A percentile compares a stretch with the other conserved stretches of the same genome.
Conservation (phyloP, 176 grass and related monocot species). For the Pontederia paniculata region DNA sequence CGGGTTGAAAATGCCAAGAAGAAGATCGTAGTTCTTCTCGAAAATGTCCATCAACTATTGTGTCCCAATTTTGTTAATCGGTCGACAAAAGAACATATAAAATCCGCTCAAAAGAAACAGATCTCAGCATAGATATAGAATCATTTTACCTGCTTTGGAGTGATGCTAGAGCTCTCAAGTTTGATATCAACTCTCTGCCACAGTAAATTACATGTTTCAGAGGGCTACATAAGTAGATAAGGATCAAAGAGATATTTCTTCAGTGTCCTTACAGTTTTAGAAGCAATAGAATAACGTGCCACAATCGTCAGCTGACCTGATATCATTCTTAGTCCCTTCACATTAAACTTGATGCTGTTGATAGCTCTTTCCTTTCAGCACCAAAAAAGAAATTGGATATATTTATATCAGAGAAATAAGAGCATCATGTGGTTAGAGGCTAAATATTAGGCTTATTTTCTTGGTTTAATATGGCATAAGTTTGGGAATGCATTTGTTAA, state of each 20-base stretch:
- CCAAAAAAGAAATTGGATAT: slow-evolving; percentile 52
- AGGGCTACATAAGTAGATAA: neutral
- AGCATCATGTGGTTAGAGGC: no score
- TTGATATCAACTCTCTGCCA: slow-evolving; percentile 88
- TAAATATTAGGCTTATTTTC: no score
- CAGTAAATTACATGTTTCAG: slow-evolving; percentile 17
- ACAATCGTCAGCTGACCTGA: slow-evolving; percentile 74
- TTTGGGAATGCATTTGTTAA: no score
- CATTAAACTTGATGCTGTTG: slow-evolving; percentile 71
- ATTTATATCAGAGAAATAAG: neutral
- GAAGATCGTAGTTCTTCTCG: slow-evolving; percentile 74
- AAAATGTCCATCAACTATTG: slow-evolving; percentile 76
- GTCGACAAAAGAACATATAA: neutral
- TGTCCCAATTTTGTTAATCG: neutral
- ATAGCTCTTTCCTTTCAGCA: slow-evolving; percentile 79
- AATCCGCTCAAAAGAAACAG: neutral
- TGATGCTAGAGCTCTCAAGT: slow-evolving; percentile 67
- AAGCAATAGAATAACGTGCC: slow-evolving; percentile 53
- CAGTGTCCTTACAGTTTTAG: slow-evolving; percentile 39
- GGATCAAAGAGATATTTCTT: neutral
- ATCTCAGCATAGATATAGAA: neutral
- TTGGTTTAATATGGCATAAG: no score
- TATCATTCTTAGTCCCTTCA: slow-evolving; percentile 52
- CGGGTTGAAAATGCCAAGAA: slow-evolving; percentile 81
- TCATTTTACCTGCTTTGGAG: slow-evolving; percentile 56